Conservation (phyloP, 2,329 filamentous ascomycete species). For the Fusarium coffeatum region DNA sequence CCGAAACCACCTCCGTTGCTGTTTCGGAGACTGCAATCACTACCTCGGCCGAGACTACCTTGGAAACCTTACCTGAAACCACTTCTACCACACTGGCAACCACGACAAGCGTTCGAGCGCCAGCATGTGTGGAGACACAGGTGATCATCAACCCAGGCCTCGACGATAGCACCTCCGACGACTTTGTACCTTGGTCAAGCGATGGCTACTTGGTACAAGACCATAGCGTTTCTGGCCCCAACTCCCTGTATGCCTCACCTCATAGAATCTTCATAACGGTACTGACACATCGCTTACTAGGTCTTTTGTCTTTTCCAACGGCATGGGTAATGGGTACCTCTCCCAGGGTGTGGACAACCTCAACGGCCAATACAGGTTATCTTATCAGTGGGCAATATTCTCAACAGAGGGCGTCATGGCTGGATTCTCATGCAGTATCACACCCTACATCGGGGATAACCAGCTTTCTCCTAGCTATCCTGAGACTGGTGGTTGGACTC, state of each 20-base stretch:
- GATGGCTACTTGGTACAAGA: rapidly evolving
- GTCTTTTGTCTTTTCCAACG: background rate
- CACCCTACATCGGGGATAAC: background rate
- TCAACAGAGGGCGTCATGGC: rapidly evolving
- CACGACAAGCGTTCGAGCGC: background rate
- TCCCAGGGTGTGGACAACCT: background rate
- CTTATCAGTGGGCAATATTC: background rate
- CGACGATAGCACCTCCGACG: background rate
- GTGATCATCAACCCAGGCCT: constrained; percentile 1
- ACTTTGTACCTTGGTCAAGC: background rate
- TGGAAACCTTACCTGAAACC: background rate
- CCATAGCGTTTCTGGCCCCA: background rate
- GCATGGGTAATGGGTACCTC: rapidly evolving
- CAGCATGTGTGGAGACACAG: background rate
- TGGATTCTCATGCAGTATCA: background rate
- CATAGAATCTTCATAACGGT: rapidly evolving
- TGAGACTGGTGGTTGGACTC: no score
- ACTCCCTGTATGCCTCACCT: rapidly evolving
- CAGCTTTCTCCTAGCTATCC: no score
- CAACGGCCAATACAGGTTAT: background rate
- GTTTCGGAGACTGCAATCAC: background rate
- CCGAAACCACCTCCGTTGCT: background rate
- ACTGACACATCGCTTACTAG: background rate
- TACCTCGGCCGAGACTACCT: background rate
- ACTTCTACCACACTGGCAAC: background rate